Percentiles rank a stretch among this genome's conserved stretches.
Evolutionary conservation across 2,329 filamentous ascomycete genomes (phyloP).

Genomic region (Diaporthe sp.): DNA sequence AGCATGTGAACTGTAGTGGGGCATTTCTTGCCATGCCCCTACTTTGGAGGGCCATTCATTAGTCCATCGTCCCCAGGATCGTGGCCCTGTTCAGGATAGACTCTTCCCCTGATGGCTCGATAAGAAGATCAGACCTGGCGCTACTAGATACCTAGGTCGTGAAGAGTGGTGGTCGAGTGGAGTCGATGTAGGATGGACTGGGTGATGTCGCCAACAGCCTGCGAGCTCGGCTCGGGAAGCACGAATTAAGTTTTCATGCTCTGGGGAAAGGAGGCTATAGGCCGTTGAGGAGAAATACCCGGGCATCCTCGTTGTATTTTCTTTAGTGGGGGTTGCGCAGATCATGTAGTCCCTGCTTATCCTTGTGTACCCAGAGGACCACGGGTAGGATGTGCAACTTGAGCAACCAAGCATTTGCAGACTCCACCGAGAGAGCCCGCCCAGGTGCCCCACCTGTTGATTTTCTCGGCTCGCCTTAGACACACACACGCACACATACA

Average conservation of each 20-base stretch:
- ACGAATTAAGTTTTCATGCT: not conserved
- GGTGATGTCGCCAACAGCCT: not conserved
- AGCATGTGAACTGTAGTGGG: slow-evolving; percentile 32
- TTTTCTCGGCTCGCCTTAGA: not conserved
- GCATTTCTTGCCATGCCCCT: not conserved
- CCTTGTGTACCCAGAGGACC: not conserved
- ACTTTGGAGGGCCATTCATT: not conserved
- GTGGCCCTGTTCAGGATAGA: not conserved
- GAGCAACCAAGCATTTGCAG: not conserved
- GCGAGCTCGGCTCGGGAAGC: not conserved
- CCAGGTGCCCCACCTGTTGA: not conserved
- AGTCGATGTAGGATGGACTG: not conserved
- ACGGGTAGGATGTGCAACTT: not conserved
- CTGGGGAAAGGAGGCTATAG: not conserved
- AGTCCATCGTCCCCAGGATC: not conserved
- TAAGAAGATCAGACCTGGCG: not conserved
- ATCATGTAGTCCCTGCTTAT: not conserved
- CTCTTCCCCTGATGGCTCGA: not conserved
- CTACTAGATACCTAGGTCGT: not conserved
- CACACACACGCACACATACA: not conserved
- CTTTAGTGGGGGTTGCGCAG: not conserved
- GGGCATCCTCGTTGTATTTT: not conserved
- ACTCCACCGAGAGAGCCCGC: not conserved
- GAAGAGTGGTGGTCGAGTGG: not conserved
- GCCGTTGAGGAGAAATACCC: not conserved